Percentiles rank a stretch among this genome's conserved stretches.
Evolutionary conservation across 2,329 filamentous ascomycete species (phyloP).

Genomic region (Botrytis fragariae): DNA sequence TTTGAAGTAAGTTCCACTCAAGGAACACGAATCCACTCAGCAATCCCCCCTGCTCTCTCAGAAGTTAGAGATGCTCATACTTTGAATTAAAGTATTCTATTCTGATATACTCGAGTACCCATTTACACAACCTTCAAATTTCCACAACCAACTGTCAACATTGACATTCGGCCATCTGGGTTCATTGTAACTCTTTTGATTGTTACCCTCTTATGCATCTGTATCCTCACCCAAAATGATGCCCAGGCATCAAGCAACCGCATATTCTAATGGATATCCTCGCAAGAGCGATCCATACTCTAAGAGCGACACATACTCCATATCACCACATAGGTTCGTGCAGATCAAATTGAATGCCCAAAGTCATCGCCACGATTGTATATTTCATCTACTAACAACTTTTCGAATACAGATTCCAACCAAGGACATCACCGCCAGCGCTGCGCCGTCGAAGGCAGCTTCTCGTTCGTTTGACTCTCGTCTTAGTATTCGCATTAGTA

Average conservation of each 20-base stretch:
- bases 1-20: background rate
- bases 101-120: background rate
- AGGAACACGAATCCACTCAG: constrained; percentile 21
- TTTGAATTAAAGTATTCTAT: constrained; percentile 3
- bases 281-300: constrained; percentile 71
- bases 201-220: constrained; percentile 58
- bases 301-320: constrained; percentile 69
- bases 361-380: background rate
- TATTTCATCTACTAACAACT: constrained; percentile 4
- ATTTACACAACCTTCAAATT: constrained; percentile 5
- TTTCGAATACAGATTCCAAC: constrained; percentile 66
- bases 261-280: constrained; percentile 82
- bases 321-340: constrained; percentile 81
- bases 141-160: constrained; percentile 8
- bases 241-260: constrained; percentile 74
- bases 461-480: constrained; percentile 63
- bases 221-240: constrained; percentile 60
- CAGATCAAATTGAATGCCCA: background rate
- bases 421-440: constrained; percentile 69
- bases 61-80: background rate
- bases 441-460: constrained; percentile 71
- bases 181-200: constrained; percentile 39
- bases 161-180: constrained; percentile 14
- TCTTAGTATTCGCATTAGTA: constrained; percentile 57
- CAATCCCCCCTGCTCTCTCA: constrained; percentile 15